These are phyloP conservation scores for Diaporthe sp. DNA, from an alignment of 2,329 filamentous ascomycete genomes.

Conservation along the genomic window DNA sequence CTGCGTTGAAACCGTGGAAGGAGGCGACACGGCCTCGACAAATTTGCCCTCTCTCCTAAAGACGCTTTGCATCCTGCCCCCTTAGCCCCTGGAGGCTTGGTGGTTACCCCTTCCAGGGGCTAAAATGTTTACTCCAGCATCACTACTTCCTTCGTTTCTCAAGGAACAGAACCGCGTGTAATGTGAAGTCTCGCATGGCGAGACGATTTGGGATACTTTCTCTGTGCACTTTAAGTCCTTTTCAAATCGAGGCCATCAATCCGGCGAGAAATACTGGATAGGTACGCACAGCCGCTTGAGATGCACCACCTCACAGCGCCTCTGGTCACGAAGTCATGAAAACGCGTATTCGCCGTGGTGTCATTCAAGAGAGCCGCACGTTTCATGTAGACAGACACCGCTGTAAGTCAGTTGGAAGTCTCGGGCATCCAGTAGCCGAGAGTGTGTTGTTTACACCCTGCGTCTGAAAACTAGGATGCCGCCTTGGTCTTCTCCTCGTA, in stretches of 20 bases:
- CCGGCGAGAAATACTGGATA: neutral
- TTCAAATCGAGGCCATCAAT: neutral
- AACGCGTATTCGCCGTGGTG: neutral
- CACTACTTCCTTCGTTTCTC: neutral
- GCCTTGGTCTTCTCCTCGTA: neutral
- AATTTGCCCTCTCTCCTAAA: neutral
- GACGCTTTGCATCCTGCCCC: neutral
- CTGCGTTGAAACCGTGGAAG: conserved; percentile 6
- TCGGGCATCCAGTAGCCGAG: conserved; percentile 4
- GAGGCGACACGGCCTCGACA: neutral
- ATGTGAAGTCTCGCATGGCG: neutral
- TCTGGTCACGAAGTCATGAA: neutral
- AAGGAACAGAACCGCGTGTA: too few relatives aligned
- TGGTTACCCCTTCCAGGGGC: neutral
- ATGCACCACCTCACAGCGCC: neutral
- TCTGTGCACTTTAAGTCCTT: neutral
- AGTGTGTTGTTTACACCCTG: neutral
- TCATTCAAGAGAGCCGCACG: neutral
- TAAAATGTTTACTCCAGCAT: neutral
- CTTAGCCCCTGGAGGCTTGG: neutral
- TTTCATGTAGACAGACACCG: neutral
- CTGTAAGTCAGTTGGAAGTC: neutral
- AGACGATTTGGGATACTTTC: too few relatives aligned
- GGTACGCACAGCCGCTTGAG: neutral
- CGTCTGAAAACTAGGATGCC: neutral